Evolutionary conservation across 306 rosid genomes (phyloP).

Genomic region (Begonia peltatifolia): DNA sequence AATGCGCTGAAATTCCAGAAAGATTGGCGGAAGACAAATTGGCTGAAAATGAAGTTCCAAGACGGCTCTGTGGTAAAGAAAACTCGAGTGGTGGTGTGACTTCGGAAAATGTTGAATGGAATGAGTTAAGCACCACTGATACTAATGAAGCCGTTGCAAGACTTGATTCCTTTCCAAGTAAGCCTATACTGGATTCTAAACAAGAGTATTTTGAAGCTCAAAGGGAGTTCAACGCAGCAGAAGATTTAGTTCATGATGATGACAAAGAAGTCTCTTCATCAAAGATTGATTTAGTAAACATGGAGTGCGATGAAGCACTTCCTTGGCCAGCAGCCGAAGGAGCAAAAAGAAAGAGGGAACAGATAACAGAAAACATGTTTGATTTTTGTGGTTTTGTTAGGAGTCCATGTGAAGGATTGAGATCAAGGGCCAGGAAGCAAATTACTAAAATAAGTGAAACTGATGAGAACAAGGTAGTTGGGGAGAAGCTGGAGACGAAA

Average conservation of each 20-base stretch:
- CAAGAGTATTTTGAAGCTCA: conserved; percentile 25
- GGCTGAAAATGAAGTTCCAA: conserved; percentile 17
- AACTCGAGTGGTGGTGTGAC: conserved; percentile 15
- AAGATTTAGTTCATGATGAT: conserved; percentile 4
- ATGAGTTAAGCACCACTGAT: conserved; percentile 5
- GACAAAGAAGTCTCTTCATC: conserved; percentile 23
- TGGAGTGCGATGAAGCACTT: conserved; percentile 21
- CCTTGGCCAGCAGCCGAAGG: conserved; percentile 16
- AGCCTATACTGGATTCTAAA: conserved; percentile 14
- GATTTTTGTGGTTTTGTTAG: conserved; percentile 32
- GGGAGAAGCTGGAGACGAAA: conserved; percentile 31
- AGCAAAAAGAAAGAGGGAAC: conserved; percentile 33
- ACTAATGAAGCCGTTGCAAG: conserved; percentile 21
- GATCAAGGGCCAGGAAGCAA: conserved; percentile 55
- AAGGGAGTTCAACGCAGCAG: conserved; percentile 15
- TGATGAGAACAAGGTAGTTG: conserved; percentile 12
- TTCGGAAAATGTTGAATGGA: conserved; percentile 15
- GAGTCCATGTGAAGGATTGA: conserved; percentile 91
- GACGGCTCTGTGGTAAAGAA: conserved; percentile 18
- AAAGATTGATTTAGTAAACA: conserved; percentile 11
- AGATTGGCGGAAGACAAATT: conserved; percentile 16
- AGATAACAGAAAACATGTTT: conserved; percentile 17
- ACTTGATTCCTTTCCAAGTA: conserved; percentile 7
- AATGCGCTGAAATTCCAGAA: conserved; percentile 14
- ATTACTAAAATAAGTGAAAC: conserved; percentile 12